Percentiles rank a stretch among this genome's conserved stretches.
phyloP scores from a whole-genome alignment of 1,284 basidiomycete genomes.

The Puccinia horiana region DNA sequence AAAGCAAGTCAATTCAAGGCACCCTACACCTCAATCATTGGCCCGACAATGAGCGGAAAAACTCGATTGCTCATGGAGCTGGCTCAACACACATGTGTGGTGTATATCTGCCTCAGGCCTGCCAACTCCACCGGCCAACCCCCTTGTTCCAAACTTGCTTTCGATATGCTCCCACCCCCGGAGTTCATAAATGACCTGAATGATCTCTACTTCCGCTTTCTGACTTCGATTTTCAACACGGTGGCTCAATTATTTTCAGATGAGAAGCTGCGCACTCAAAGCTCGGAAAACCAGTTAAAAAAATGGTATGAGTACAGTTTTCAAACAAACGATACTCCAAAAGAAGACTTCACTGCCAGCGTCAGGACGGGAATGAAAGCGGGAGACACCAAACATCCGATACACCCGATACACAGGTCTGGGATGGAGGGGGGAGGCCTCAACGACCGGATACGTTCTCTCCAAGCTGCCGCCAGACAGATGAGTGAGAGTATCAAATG shows the following conservation, averaged over 20 bases:
- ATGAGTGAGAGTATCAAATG: background rate
- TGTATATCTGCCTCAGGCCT: constrained; percentile 17
- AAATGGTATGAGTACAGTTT: background rate
- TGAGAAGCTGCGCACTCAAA: no score
- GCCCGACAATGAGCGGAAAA: constrained; percentile 3
- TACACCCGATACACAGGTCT: no score
- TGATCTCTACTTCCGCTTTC: background rate
- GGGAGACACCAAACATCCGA: background rate
- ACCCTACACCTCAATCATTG: background rate
- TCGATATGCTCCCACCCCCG: background rate
- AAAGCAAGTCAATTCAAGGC: background rate
- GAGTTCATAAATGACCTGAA: background rate
- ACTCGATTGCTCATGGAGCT: background rate
- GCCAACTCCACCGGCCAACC: background rate
- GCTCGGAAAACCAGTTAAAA: background rate
- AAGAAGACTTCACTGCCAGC: no score
- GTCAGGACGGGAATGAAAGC: no score
- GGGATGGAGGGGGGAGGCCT: background rate
- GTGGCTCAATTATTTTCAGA: background rate
- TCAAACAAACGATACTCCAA: background rate
- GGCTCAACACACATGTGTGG: background rate
- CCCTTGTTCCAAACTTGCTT: background rate
- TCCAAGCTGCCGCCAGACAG: background rate
- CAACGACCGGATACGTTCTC: no score
- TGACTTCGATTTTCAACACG: background rate